These are phyloP conservation scores for Heterobasidion annosum DNA, from an alignment of 1,284 basidiomycete species.

Conservation along the genomic window DNA sequence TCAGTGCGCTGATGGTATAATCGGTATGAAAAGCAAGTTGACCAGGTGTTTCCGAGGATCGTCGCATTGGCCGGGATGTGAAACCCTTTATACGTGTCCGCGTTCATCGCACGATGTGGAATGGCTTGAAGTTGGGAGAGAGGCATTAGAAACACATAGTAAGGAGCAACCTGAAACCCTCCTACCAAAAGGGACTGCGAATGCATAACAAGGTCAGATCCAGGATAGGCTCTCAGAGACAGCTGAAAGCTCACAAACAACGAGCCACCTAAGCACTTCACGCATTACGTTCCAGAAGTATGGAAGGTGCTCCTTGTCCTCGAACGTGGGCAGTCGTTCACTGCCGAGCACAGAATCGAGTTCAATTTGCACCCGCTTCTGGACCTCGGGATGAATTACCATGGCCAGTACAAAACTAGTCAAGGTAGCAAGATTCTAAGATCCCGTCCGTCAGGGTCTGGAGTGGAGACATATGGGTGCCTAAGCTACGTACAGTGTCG, in stretches of 20 bases:
- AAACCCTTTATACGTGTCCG: constrained; percentile 34
- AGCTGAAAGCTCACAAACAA: not conserved
- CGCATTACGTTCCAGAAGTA: constrained; percentile 30
- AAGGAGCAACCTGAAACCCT: not conserved
- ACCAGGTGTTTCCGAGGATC: constrained; percentile 35
- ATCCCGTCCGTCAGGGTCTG: constrained; percentile 2
- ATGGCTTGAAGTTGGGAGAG: constrained; percentile 4
- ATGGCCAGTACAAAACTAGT: constrained; percentile 30
- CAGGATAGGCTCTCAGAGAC: not conserved
- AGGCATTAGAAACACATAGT: not conserved
- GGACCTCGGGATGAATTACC: constrained; percentile 28
- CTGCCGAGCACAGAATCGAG: constrained; percentile 29
- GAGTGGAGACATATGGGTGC: not conserved
- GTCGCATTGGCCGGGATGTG: constrained; percentile 31
- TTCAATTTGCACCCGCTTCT: constrained; percentile 29
- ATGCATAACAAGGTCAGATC: not conserved
- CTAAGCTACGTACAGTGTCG: not conserved
- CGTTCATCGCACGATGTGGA: constrained; percentile 12
- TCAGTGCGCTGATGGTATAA: not conserved
- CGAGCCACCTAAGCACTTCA: constrained; percentile 24
- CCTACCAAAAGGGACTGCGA: not conserved
- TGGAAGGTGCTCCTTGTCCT: constrained; percentile 27
- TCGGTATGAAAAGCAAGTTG: constrained; percentile 3
- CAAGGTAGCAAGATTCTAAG: constrained; percentile 31
- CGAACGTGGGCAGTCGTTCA: constrained; percentile 29